Percentiles rank a stretch among this genome's conserved stretches.
phyloP scores from a whole-genome alignment of 1,139 yeast genomes.

The Geotrichum phurueaensis region DNA sequence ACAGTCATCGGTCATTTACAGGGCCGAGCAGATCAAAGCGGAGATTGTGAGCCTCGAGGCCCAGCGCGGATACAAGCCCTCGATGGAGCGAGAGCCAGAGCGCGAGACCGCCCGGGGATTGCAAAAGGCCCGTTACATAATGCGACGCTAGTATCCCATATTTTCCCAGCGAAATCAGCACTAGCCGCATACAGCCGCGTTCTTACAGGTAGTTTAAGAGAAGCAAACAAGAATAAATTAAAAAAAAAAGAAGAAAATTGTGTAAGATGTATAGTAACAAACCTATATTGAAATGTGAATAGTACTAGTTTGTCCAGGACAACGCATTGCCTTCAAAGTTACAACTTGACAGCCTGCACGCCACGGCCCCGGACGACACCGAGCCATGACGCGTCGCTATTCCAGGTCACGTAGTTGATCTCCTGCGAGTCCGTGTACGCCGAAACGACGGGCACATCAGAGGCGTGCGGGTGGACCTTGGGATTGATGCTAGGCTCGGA shows the following conservation, averaged over 20 bases:
- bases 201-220: neutral
- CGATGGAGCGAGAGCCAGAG: neutral
- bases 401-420: conserved; percentile 75
- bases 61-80: neutral
- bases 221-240: neutral
- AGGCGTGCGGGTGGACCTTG: conserved; percentile 8
- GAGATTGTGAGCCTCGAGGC: neutral
- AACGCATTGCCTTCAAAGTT: neutral
- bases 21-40: neutral
- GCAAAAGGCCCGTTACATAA: neutral
- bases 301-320: neutral
- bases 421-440: conserved; percentile 60
- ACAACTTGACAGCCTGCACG: conserved; percentile 55
- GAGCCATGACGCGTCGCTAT: conserved; percentile 67
- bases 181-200: neutral
- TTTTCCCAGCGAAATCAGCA: neutral
- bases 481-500: conserved; percentile 23
- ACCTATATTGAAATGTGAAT: neutral
- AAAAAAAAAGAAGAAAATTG: too few species aligned
- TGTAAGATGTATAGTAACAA: neutral
- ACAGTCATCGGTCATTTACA: neutral
- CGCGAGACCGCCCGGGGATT: neutral
- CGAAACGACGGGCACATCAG: conserved; percentile 35
- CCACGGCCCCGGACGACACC: conserved; percentile 78
- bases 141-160: neutral